A percentile compares a stretch with the other conserved stretches of the same genome.
phyloP scores from a whole-genome alignment of 2,329 filamentous ascomycete species.

The Acrocalymma vagum region DNA sequence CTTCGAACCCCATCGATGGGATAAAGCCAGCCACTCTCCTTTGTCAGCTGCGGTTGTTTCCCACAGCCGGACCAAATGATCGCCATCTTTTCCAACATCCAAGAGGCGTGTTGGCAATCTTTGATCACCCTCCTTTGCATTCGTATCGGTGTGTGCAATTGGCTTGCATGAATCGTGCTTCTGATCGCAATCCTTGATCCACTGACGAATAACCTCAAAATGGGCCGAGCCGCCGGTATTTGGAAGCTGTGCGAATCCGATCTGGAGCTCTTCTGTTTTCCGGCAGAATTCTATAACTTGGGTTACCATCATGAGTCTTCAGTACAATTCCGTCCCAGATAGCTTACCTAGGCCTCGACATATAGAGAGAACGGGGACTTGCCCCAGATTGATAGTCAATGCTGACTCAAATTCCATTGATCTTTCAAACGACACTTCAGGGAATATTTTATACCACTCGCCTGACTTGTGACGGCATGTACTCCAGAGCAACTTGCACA shows the following conservation, averaged over 20 bases:
- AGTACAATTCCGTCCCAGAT: too few relatives aligned
- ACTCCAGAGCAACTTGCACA: constrained; percentile 9
- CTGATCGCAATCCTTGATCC: constrained; percentile 20
- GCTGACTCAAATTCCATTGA: too few relatives aligned
- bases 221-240: constrained; percentile 9
- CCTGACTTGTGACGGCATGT: too few relatives aligned
- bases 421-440: too few relatives aligned
- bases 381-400: too few relatives aligned
- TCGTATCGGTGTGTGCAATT: too few relatives aligned
- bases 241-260: constrained; percentile 16
- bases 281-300: too few relatives aligned
- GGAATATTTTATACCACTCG: too few relatives aligned
- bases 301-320: too few relatives aligned
- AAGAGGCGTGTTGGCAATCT: constrained; percentile 16
- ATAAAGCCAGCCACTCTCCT: constrained; percentile 23
- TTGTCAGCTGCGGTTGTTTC: background rate
- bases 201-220: constrained; percentile 11
- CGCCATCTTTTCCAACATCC: constrained; percentile 11
- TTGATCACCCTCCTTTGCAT: too few relatives aligned
- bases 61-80: constrained; percentile 1
- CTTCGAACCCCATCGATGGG: constrained; percentile 21
- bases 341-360: too few relatives aligned
- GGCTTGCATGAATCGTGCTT: constrained; percentile 11
- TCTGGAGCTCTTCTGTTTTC: constrained; percentile 9
- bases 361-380: too few relatives aligned